These are phyloP conservation scores for Chenopodium quinoa DNA, from an alignment of 148 eudicot species.

Conservation along the genomic window DNA sequence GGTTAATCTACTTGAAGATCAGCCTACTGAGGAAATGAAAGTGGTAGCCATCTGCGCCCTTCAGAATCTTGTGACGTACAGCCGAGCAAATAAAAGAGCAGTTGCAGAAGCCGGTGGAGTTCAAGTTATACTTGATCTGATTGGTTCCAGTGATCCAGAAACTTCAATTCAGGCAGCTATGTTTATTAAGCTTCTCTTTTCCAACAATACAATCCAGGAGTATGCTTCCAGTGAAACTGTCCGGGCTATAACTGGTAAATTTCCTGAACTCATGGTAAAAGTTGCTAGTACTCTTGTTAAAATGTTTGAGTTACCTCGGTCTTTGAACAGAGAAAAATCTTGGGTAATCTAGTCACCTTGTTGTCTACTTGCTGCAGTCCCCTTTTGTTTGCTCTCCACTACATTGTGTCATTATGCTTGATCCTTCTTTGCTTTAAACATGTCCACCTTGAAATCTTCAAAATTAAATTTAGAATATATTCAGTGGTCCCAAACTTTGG, in stretches of 20 bases:
- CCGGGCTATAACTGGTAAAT: conserved; percentile 90
- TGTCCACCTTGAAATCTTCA: no score
- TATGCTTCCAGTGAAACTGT: conserved; percentile 99
- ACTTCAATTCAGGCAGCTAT: conserved; percentile 94
- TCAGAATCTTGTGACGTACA: conserved; percentile 92
- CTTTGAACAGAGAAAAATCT: no score
- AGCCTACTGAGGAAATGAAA: conserved; percentile 98
- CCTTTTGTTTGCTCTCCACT: no score
- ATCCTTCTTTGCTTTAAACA: no score
- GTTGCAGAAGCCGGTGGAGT: conserved; percentile 99
- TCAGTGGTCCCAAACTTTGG: no score
- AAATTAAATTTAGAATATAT: no score
- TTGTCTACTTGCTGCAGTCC: background rate
- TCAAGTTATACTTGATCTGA: conserved; percentile 86
- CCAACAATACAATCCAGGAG: conserved; percentile 95
- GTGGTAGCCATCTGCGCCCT: conserved; percentile 95
- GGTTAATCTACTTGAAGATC: conserved; percentile 93
- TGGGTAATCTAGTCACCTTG: no score
- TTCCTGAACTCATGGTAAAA: conserved; percentile 11
- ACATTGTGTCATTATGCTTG: no score
- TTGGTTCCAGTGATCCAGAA: conserved; percentile 90
- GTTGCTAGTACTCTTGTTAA: background rate
- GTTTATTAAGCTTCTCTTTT: conserved; percentile 87
- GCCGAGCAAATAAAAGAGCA: conserved; percentile 93
- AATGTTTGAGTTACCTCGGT: no score